Conservation (phyloP, 2,329 filamentous ascomycete genomes). For the Alternaria hordeiaustralica region DNA sequence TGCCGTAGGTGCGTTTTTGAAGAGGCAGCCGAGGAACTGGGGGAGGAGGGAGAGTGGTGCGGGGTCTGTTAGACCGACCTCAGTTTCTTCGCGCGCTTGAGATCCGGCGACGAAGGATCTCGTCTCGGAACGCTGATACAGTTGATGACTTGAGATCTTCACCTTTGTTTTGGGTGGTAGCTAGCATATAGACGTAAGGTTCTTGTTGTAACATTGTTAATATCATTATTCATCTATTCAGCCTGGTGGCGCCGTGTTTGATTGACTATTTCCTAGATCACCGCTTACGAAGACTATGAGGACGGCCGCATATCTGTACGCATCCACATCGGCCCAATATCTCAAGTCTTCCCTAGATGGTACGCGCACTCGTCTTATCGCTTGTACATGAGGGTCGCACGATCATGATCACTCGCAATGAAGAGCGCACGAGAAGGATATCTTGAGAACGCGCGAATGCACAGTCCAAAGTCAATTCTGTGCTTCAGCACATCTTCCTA, state of each 20-base stretch:
- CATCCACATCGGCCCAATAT: too few relatives aligned
- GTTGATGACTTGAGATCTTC: not conserved
- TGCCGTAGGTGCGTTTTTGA: slow-evolving; percentile 91
- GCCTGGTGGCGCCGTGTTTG: not conserved
- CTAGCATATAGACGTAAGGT: not conserved
- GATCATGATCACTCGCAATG: slow-evolving; percentile 22
- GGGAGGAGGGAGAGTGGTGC: slow-evolving; percentile 77
- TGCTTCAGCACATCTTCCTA: not conserved
- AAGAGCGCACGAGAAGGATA: slow-evolving; percentile 25
- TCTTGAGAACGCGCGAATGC: slow-evolving; percentile 5
- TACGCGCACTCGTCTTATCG: slow-evolving; percentile 12
- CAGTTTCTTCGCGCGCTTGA: not conserved
- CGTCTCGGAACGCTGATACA: not conserved
- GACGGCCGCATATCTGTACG: slow-evolving; percentile 22
- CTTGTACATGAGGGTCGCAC: slow-evolving; percentile 18
- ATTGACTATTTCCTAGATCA: slow-evolving; percentile 14
- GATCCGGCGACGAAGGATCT: not conserved
- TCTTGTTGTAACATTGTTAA: not conserved
- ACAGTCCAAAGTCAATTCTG: not conserved
- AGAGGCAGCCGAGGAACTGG: slow-evolving; percentile 90
- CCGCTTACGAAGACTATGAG: slow-evolving; percentile 27
- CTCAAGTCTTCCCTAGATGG: too few relatives aligned
- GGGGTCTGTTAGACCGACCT: not conserved
- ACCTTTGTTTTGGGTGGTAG: not conserved
- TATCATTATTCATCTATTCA: not conserved